Base-by-base conservation (phyloP, 805 yeast genomes). In the Ogataea methanolica region DNA sequence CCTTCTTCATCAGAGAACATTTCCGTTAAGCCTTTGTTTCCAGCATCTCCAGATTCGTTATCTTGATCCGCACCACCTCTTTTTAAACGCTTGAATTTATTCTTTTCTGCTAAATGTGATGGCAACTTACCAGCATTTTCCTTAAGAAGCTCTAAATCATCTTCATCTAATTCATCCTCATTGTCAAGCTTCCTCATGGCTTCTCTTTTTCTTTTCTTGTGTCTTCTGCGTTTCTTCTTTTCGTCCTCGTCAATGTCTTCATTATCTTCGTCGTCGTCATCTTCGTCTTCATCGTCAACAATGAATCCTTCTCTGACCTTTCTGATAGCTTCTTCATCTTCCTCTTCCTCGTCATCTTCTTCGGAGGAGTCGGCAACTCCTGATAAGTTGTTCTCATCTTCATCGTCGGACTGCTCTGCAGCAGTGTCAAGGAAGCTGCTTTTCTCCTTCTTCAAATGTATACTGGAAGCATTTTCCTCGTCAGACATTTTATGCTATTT, bases 301-400 rank as follows among this genome's bases (percentile, higher is more conserved):
- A 92, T 91, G 66, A 92, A 90, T 0, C 97, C 97, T 52, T 90
- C 96, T 42, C 92, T 80, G 38, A 91, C 85, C 57, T 79, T 79
- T 54, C 84, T 78, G 41, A 86, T 81, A 60, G 91, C 97, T 55
- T 91, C 97, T 60, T 86, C 97, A 60, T 90, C 96, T 31, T 88
- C 96, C 41, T 84, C 91, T 35, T 70, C 70, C 31, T 88, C 96
- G 7, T 87, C 96, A 37, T 90, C 97, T 51, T 91, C 97, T 46
- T 87, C 95, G 12, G 94, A 85, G 9, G 95, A 86, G 56, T 87
- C 94, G 51, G 76, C 76, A 17, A 58, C 66, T 22, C 61, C 61
- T 6, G 51, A 43, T 41, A 43, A 17, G 14, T 41, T 69, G 46
- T 66, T 71, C 56, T 63, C 73, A 16, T 62, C 71, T 34, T 56